Conservation (phyloP, 1,284 basidiomycete genomes). For the Pisolithus thermaeus region DNA sequence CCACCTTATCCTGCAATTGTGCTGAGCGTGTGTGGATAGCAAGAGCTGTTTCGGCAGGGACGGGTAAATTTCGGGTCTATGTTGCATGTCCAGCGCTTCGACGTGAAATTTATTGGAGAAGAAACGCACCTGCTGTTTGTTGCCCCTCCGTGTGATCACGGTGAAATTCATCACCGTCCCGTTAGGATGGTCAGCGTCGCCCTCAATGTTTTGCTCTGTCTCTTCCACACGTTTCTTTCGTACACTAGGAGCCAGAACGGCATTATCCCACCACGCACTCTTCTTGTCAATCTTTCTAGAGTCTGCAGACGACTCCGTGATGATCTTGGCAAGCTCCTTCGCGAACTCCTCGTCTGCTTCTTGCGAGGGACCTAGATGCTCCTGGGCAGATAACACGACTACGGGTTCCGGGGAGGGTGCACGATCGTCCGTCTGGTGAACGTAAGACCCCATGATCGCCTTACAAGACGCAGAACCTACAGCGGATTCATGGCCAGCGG, state of each 20-base stretch:
- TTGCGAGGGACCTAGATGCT: constrained; percentile 69
- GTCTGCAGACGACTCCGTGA: constrained; percentile 80
- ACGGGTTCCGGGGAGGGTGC: constrained; percentile 73
- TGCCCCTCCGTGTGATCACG: constrained; percentile 89
- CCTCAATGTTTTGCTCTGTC: constrained; percentile 44
- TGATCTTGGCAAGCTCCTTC: constrained; percentile 93
- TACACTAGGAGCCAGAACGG: constrained; percentile 62
- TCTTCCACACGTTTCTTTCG: constrained; percentile 59
- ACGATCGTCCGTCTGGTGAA: constrained; percentile 54
- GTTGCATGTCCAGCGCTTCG: constrained; percentile 8
- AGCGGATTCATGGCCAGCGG: constrained; percentile 41
- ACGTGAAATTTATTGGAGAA: neutral
- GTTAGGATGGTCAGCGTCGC: constrained; percentile 31
- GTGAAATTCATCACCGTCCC: constrained; percentile 84
- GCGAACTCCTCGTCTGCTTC: constrained; percentile 93
- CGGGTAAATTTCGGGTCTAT: constrained; percentile 78
- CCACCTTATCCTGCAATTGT: constrained; percentile 87
- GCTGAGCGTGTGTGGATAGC: constrained; percentile 87
- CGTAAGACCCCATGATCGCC: neutral
- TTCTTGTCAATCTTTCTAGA: constrained; percentile 82
- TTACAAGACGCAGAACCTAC: constrained; percentile 33
- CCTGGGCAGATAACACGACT: constrained; percentile 62
- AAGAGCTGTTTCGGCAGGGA: constrained; percentile 81
- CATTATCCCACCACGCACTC: constrained; percentile 81
- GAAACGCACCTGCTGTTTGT: constrained; percentile 78